Conservation (phyloP, 2,329 filamentous ascomycete genomes). For the Paecilomyces fulvus region DNA sequence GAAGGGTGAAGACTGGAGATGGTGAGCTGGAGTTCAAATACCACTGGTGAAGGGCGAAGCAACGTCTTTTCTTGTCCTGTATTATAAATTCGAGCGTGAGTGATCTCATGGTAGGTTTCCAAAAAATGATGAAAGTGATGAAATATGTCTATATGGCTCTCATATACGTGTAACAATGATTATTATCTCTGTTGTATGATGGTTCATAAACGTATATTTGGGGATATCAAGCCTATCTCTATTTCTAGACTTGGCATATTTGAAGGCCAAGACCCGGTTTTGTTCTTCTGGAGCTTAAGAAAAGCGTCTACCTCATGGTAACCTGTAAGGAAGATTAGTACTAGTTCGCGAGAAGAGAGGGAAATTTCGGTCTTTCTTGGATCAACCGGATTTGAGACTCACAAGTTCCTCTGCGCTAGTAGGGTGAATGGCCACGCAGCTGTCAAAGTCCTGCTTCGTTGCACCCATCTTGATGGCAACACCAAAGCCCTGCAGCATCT, state of each 20-base stretch:
- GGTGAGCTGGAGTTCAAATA: constrained; percentile 42
- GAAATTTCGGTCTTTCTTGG: not conserved
- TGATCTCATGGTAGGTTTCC: not conserved
- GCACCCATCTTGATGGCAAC: constrained; percentile 74
- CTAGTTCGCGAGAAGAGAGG: not conserved
- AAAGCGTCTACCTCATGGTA: not conserved
- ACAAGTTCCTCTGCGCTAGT: constrained; percentile 70
- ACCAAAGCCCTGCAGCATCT: constrained; percentile 70
- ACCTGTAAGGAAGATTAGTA: not conserved
- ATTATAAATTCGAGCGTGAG: not conserved
- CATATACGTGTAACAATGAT: not conserved
- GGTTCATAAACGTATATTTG: not conserved
- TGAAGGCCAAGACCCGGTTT: not conserved
- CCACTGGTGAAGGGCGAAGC: constrained; percentile 21
- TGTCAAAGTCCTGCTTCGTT: constrained; percentile 69
- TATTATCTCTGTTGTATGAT: not conserved
- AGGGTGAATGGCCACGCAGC: constrained; percentile 67
- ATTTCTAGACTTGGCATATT: not conserved
- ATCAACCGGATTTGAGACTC: constrained; percentile 29
- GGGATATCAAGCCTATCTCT: not conserved
- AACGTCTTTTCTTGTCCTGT: not conserved
- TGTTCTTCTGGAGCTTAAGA: not conserved
- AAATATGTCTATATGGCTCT: not conserved
- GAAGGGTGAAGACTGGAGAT: constrained; percentile 41
- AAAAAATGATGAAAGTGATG: not conserved